These are phyloP conservation scores for Ustilago curta DNA, from an alignment of 1,284 basidiomycete species.

Conservation along the genomic window DNA sequence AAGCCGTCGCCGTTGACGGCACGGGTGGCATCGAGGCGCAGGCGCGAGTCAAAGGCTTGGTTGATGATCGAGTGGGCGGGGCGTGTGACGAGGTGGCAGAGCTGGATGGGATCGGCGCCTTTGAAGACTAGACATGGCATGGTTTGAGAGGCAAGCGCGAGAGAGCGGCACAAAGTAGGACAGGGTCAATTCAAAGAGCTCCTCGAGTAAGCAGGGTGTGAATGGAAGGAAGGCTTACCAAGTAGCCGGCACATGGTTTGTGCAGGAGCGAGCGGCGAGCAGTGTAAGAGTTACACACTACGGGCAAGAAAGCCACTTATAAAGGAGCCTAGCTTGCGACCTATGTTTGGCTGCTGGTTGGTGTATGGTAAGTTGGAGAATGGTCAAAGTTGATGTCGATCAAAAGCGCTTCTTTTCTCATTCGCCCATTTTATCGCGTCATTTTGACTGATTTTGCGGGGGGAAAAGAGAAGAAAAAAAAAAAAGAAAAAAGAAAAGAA, in stretches of 20 bases:
- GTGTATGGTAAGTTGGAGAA: slow-evolving; percentile 9
- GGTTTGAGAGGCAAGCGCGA: background rate
- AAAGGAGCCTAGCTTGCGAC: background rate
- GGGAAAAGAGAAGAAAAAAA: background rate
- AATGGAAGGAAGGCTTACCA: slow-evolving; percentile 22
- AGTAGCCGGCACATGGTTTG: slow-evolving; percentile 47
- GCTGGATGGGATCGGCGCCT: slow-evolving; percentile 54
- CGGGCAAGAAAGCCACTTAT: too few species aligned
- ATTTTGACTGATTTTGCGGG: slow-evolving; percentile 8
- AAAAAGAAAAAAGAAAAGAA: background rate
- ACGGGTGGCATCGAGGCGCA: slow-evolving; percentile 70
- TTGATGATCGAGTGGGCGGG: slow-evolving; percentile 87
- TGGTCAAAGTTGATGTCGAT: too few species aligned
- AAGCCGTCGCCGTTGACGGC: slow-evolving; percentile 85
- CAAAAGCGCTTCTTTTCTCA: background rate
- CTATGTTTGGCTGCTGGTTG: background rate
- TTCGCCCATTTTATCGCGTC: slow-evolving; percentile 25
- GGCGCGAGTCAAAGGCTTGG: slow-evolving; percentile 65
- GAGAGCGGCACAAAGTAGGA: background rate
- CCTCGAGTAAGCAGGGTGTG: too few species aligned
- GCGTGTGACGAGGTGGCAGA: slow-evolving; percentile 80
- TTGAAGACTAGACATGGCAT: slow-evolving; percentile 60
- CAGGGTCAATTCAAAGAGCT: background rate
- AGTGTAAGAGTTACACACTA: too few species aligned
- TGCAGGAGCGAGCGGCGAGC: too few species aligned